Percentiles rank a stretch among this genome's conserved stretches.
These are phyloP conservation scores for Elsinoe fawcettii DNA, from an alignment of 2,329 filamentous ascomycete species.

Conservation along the genomic window DNA sequence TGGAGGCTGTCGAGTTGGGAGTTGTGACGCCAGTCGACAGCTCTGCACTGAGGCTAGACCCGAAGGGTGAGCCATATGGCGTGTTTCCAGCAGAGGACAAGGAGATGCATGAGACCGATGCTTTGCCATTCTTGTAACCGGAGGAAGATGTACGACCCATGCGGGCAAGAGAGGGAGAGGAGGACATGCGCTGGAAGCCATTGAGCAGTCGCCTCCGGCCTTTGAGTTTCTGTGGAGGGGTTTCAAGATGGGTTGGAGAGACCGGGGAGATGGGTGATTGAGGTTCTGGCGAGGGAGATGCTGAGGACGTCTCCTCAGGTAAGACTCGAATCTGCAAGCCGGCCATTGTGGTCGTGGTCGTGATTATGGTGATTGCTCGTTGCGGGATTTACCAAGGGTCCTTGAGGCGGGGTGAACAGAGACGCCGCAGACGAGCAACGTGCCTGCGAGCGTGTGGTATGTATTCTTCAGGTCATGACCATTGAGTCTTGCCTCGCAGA, in stretches of 20 bases:
- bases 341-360: neutral
- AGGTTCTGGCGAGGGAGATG: slow-evolving; percentile 3
- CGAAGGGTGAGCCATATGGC: slow-evolving; percentile 46
- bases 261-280: neutral
- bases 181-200: slow-evolving; percentile 72
- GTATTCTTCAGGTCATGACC: neutral
- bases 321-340: slow-evolving; percentile 5
- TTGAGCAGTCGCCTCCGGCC: slow-evolving; percentile 63
- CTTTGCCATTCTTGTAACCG: slow-evolving; percentile 58
- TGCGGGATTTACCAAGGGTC: neutral
- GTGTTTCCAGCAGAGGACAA: slow-evolving; percentile 43
- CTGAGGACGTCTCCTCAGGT: neutral
- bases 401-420: neutral
- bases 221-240: slow-evolving; percentile 50
- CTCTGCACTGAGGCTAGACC: slow-evolving; percentile 48
- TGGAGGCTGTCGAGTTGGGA: slow-evolving; percentile 45
- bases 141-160: slow-evolving; percentile 57
- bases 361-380: neutral
- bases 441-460: neutral
- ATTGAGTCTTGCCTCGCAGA: neutral
- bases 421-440: neutral
- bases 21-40: slow-evolving; percentile 50
- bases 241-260: neutral
- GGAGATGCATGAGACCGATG: slow-evolving; percentile 58
- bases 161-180: slow-evolving; percentile 63